Conservation (phyloP, 2,329 filamentous ascomycete genomes). For the Penicillium sp. region DNA sequence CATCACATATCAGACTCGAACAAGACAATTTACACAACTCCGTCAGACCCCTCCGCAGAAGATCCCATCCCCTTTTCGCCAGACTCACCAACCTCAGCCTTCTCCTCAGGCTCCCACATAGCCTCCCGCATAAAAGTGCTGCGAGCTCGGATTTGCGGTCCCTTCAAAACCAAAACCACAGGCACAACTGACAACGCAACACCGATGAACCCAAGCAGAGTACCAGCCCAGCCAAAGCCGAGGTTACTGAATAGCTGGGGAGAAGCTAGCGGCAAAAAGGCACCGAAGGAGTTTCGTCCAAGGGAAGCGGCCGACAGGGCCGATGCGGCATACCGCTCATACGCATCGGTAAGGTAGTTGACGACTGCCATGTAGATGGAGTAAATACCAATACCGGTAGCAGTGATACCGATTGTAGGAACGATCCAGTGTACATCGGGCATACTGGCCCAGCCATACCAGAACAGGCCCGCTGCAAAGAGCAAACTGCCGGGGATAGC, state of each 20-base stretch:
- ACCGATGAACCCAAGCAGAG: slow-evolving; percentile 42
- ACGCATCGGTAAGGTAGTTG: slow-evolving; percentile 48
- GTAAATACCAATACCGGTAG: slow-evolving; percentile 41
- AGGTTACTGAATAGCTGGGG: slow-evolving; percentile 39
- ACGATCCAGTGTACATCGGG: slow-evolving; percentile 32
- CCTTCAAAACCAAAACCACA: slow-evolving; percentile 11
- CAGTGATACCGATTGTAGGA: slow-evolving; percentile 28
- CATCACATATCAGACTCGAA: no score
- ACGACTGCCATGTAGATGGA: slow-evolving; percentile 46
- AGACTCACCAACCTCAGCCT: neutral
- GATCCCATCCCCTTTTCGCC: neutral
- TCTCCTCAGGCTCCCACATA: neutral
- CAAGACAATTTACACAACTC: neutral
- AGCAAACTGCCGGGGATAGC: slow-evolving; percentile 40
- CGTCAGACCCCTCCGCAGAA: neutral
- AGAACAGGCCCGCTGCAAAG: slow-evolving; percentile 34
- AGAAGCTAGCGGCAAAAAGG: slow-evolving; percentile 44
- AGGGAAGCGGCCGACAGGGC: slow-evolving; percentile 45
- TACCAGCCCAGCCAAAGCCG: slow-evolving; percentile 42
- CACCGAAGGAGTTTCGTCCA: slow-evolving; percentile 42
- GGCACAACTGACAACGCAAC: slow-evolving; percentile 38
- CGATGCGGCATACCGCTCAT: slow-evolving; percentile 46
- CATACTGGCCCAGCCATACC: slow-evolving; percentile 32
- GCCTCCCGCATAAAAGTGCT: neutral
- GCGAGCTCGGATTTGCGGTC: neutral